Evolutionary conservation across 306 rosid genomes (phyloP).

Genomic region (Arachis stenosperma): DNA sequence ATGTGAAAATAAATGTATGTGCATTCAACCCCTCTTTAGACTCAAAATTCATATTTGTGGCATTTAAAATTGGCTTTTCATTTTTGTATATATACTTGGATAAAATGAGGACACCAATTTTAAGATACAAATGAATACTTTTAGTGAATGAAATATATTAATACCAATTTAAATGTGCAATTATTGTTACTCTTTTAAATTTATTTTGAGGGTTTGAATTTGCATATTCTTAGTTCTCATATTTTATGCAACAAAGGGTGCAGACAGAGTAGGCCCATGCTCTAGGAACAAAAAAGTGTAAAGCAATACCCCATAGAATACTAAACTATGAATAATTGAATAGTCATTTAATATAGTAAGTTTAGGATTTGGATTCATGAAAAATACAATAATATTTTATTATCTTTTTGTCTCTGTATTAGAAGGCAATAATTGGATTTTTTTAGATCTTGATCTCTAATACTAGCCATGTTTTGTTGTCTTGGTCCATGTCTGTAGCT

Average conservation of each 20-base stretch:
- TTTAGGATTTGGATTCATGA: neutral
- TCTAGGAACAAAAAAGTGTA: slow-evolving; percentile 7
- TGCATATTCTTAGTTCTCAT: slow-evolving; percentile 5
- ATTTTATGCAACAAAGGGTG: slow-evolving; percentile 23
- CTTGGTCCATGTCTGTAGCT: neutral
- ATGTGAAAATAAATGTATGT: too few species aligned
- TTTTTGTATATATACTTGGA: too few species aligned
- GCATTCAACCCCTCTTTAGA: too few species aligned
- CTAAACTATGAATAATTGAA: neutral
- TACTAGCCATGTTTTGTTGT: neutral
- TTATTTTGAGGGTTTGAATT: too few species aligned
- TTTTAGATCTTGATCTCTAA: neutral
- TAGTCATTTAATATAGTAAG: neutral
- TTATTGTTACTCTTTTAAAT: too few species aligned
- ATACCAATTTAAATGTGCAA: too few species aligned
- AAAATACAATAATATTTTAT: neutral
- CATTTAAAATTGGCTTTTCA: too few species aligned
- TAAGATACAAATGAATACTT: too few species aligned
- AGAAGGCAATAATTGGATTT: neutral
- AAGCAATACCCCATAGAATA: slow-evolving; percentile 12
- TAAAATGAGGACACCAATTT: too few species aligned
- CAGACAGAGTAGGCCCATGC: slow-evolving; percentile 19
- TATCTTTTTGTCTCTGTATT: slow-evolving; percentile 2
- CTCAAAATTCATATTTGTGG: too few species aligned
- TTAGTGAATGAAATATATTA: too few species aligned